Base-by-base conservation (phyloP, 208 protist species). In the Acanthamoeba rhysodes region DNA sequence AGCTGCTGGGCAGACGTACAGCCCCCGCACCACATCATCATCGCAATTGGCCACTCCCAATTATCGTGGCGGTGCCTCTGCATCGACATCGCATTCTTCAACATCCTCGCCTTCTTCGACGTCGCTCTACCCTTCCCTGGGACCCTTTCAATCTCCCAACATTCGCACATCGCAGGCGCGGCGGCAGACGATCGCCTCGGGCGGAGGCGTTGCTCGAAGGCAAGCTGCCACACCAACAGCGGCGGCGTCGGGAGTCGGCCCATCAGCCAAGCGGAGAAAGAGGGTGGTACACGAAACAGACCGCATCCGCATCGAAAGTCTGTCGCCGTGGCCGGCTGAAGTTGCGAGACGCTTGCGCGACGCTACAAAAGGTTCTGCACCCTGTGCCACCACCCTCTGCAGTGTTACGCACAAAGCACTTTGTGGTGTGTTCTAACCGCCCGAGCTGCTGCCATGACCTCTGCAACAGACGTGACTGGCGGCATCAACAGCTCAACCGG, bases 81-180 rank as follows among this genome's bases (percentile, higher is more conserved):
- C 29, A 22, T 16, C 70, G 70, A 4, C 37, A 18, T 34, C 70
- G 22, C 9, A 10, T 24, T 78, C n/a, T 48, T 50, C 70, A 14
- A 18, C 70, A 6, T 48, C 70, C 32, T 78, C 70, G 12, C 45
- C 76, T 59, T 50, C 45, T 32, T 50, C 74, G 7, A 48, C 74
- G 10, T 57, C 76, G 12, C 76, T 85, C 48, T 85, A 85, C 10
- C 76, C 76, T 7, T 59, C 76, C n/a, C 45, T 85, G 4, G 48
- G 45, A n/a, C 22, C 76, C 4, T 85, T 85, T 32, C 76, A 85
- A 85, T 85, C 76, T n/a, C 76, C 76, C 27, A n/a, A n/a, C n/a
- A 32, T 76, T n/a, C 68, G 68, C 6, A 45, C 68, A 6, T 16
- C 68, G 0, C 68, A 32, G 37, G 7, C 68, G 29, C 27, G 68